These are phyloP conservation scores for Symbiodinium natans DNA, from an alignment of 73 alveolate genomes.

Conservation along the genomic window DNA sequence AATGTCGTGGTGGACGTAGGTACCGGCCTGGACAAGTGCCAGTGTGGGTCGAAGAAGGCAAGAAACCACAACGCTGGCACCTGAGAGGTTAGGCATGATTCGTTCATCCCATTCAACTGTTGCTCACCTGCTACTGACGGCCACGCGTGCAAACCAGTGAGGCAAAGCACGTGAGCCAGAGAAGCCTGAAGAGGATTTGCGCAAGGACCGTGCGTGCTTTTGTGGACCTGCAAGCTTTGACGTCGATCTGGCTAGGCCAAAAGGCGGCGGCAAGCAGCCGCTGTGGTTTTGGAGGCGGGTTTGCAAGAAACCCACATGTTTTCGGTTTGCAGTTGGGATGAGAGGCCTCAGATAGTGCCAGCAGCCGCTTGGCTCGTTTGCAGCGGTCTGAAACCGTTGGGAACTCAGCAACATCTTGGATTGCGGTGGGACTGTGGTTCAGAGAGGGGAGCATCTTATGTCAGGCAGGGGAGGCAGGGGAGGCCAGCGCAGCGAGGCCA, in stretches of 20 bases:
- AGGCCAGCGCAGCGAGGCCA: conserved; percentile 8
- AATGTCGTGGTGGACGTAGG: background rate
- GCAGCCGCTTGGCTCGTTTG: conserved; percentile 84
- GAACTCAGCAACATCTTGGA: background rate
- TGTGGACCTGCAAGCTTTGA: background rate
- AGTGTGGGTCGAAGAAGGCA: conserved; percentile 78
- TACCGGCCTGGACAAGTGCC: conserved; percentile 87
- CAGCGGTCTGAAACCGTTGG: conserved; percentile 39
- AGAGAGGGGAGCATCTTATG: background rate
- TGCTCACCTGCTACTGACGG: background rate
- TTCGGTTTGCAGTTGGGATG: background rate
- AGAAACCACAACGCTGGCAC: background rate
- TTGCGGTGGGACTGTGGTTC: background rate
- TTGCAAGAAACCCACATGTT: background rate
- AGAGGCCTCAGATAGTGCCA: conserved; percentile 64
- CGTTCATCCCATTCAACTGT: background rate
- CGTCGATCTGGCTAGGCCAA: background rate
- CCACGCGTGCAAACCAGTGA: background rate
- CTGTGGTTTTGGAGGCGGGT: conserved; percentile 43
- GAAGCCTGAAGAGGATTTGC: conserved; percentile 67
- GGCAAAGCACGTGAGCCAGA: background rate
- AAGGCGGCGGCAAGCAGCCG: conserved; percentile 82
- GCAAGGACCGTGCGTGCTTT: background rate
- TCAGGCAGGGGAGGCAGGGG: background rate
- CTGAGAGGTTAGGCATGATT: background rate